A percentile compares a stretch with the other conserved stretches of the same genome.
Evolutionary conservation across 2,329 filamentous ascomycete species (phyloP).

Genomic region (Ophiostoma sp.): DNA sequence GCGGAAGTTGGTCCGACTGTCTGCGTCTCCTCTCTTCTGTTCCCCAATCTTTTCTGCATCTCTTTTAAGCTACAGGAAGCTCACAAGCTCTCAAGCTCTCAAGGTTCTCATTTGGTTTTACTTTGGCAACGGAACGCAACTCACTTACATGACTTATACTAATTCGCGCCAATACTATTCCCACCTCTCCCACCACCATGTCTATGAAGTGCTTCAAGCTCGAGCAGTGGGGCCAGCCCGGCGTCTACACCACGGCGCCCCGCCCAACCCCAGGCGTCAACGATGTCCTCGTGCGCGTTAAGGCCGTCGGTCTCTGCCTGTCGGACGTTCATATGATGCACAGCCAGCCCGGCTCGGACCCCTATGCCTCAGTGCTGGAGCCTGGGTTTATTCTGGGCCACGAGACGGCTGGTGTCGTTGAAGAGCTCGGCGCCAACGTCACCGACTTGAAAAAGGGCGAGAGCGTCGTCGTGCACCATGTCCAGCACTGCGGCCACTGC

Average conservation of each 20-base stretch:
- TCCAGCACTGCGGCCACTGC: conserved; percentile 19
- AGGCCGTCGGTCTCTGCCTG: conserved; percentile 15
- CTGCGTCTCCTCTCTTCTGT: not conserved
- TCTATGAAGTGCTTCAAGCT: conserved; percentile 15
- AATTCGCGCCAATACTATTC: not conserved
- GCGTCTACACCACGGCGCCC: conserved; percentile 7
- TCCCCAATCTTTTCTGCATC: not conserved
- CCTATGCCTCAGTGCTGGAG: not conserved
- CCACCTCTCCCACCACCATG: not conserved
- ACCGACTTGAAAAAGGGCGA: conserved; percentile 9
- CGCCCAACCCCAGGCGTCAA: not conserved
- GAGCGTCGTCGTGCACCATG: conserved; percentile 16
- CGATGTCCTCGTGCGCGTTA: conserved; percentile 20
- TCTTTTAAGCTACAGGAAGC: not conserved
- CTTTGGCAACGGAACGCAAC: too few species aligned
- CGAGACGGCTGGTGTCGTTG: conserved; percentile 15
- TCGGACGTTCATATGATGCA: conserved; percentile 21
- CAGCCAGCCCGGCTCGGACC: conserved; percentile 12
- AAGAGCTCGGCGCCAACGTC: conserved; percentile 1
- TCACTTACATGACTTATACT: not conserved
- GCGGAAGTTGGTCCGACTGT: not conserved
- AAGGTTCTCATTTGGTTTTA: conserved; percentile 10
- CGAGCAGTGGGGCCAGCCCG: conserved; percentile 14
- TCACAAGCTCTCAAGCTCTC: not conserved
- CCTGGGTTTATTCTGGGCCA: conserved; percentile 12